These are phyloP conservation scores for Clarireedia hainanense DNA, from an alignment of 2,329 filamentous ascomycete genomes.

Conservation along the genomic window DNA sequence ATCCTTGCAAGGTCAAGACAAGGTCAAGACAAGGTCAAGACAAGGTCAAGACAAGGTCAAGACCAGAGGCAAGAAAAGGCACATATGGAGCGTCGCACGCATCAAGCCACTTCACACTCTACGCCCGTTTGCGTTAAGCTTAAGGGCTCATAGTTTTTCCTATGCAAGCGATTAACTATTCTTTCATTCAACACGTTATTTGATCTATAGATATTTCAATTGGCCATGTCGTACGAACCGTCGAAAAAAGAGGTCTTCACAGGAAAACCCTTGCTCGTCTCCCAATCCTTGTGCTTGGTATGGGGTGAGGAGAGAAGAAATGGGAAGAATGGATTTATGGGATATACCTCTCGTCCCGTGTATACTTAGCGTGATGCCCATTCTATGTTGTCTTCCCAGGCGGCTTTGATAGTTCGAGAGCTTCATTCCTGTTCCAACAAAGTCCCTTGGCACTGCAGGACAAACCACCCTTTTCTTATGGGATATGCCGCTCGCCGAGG, in stretches of 20 bases:
- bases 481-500: constrained; percentile 7
- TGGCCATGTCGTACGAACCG: background rate
- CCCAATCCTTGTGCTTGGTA: too few relatives aligned
- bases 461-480: background rate
- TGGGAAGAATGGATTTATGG: too few relatives aligned
- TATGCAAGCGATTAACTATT: background rate
- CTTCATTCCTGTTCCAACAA: background rate
- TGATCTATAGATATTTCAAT: background rate
- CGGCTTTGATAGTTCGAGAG: background rate
- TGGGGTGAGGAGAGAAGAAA: too few relatives aligned
- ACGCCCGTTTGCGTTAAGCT: background rate
- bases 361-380: background rate
- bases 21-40: too few relatives aligned
- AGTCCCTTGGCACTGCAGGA: constrained; percentile 3
- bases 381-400: background rate
- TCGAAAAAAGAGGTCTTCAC: too few relatives aligned
- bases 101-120: background rate
- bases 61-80: background rate
- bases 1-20: background rate
- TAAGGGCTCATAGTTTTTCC: background rate
- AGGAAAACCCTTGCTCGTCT: too few relatives aligned
- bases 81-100: background rate
- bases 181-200: background rate
- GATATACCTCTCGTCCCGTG: too few relatives aligned
- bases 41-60: background rate